Percentiles rank a stretch among this genome's conserved stretches.
phyloP scores from a whole-genome alignment of 768 basidiomycete genomes.

The Collybiopsis confluens region DNA sequence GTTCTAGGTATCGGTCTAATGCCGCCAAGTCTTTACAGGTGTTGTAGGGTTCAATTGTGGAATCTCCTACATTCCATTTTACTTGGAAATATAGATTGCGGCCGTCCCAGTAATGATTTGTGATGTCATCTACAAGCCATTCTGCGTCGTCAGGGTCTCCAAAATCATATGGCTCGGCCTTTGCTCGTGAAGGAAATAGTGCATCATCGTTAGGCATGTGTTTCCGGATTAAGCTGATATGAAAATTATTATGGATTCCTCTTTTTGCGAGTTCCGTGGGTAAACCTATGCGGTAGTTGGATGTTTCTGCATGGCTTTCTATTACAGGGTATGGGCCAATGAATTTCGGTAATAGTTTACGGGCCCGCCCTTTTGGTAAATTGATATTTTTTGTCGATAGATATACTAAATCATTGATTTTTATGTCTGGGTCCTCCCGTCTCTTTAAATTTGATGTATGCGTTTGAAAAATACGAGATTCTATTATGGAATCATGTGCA shows the following conservation, averaged over 20 bases:
- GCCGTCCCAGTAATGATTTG: constrained; percentile 17
- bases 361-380: constrained; percentile 26
- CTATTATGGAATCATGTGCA: constrained; percentile 36
- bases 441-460: constrained; percentile 23
- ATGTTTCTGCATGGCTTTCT: constrained; percentile 13
- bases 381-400: constrained; percentile 32
- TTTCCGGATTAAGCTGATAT: constrained; percentile 25
- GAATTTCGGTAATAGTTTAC: constrained; percentile 32
- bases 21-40: constrained; percentile 22
- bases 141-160: constrained; percentile 26
- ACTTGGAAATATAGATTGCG: constrained; percentile 21
- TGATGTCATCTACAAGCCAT: constrained; percentile 27
- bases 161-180: constrained; percentile 31
- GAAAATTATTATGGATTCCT: constrained; percentile 30
- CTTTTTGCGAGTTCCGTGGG: constrained; percentile 18
- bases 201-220: constrained; percentile 25
- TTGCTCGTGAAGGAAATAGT: constrained; percentile 28
- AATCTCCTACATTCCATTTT: constrained; percentile 27
- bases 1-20: constrained; percentile 25
- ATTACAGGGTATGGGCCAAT: constrained; percentile 33
- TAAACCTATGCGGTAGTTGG: constrained; percentile 24
- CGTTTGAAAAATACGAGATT: constrained; percentile 22
- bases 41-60: constrained; percentile 25
- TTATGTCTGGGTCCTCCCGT: constrained; percentile 11
- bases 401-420: constrained; percentile 25